A percentile compares a stretch with the other conserved stretches of the same genome.
phyloP scores from a whole-genome alignment of 83 land plant species.

The Thuja plicata region DNA sequence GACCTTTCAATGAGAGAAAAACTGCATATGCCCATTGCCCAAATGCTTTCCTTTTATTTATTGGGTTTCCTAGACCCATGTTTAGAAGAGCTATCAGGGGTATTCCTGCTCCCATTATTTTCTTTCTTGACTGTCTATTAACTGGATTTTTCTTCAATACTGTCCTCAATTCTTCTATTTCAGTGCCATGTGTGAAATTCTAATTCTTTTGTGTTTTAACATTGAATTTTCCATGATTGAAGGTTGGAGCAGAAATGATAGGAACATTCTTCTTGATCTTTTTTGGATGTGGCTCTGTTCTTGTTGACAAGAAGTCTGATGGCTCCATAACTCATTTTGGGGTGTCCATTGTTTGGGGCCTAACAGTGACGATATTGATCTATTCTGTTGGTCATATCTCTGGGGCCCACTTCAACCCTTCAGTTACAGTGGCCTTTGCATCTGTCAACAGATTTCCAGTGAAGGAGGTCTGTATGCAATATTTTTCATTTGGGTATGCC shows the following conservation, averaged over 20 bases:
- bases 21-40: too few relatives aligned
- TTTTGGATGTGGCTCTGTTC: slow-evolving; percentile 46
- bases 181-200: not conserved
- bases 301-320: slow-evolving; percentile 26
- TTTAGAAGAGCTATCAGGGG: not conserved
- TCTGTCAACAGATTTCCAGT: slow-evolving; percentile 37
- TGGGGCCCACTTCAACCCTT: slow-evolving; percentile 71
- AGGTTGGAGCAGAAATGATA: slow-evolving; percentile 55
- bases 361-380: slow-evolving; percentile 54
- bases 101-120: not conserved
- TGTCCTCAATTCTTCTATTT: not conserved
- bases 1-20: too few relatives aligned
- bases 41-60: not conserved
- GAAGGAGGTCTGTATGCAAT: slow-evolving; percentile 37
- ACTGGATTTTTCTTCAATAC: not conserved
- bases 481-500: not conserved
- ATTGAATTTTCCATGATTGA: slow-evolving; percentile 10
- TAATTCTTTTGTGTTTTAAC: not conserved
- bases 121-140: not conserved
- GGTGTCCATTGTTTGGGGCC: slow-evolving; percentile 50
- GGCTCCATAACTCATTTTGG: slow-evolving; percentile 38
- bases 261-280: slow-evolving; percentile 67
- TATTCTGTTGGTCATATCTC: slow-evolving; percentile 71
- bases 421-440: slow-evolving; percentile 70
- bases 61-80: not conserved